phyloP scores from a whole-genome alignment of 2,329 filamentous ascomycete species.

The Verruconis gallopava region DNA sequence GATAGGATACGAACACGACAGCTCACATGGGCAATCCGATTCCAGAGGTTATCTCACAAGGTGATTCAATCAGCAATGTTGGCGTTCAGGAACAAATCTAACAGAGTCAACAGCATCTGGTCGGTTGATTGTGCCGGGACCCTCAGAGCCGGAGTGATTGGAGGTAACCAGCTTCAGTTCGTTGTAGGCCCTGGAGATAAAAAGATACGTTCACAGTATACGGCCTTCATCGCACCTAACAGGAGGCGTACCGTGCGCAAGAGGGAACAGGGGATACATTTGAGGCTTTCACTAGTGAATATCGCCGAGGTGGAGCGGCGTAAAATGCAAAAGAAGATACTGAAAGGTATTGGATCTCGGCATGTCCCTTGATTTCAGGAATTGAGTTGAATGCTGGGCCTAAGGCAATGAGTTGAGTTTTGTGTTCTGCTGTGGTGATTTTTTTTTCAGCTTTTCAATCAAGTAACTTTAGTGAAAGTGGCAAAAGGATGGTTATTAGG shows the following conservation, averaged over 20 bases:
- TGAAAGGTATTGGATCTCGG: too few relatives aligned
- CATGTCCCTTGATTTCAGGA: too few relatives aligned
- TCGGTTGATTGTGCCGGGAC: conserved; percentile 6
- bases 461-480: too few relatives aligned
- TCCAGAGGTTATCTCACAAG: not conserved
- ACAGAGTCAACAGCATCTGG: conserved; percentile 5
- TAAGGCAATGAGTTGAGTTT: too few relatives aligned
- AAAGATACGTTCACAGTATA: not conserved
- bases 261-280: not conserved
- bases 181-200: not conserved
- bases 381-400: too few relatives aligned
- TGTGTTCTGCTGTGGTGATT: too few relatives aligned
- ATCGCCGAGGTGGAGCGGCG: not conserved
- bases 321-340: not conserved
- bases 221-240: not conserved
- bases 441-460: too few relatives aligned
- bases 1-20: conserved; percentile 1
- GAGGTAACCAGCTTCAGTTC: not conserved
- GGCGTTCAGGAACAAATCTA: not conserved
- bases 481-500: too few relatives aligned
- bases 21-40: not conserved
- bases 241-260: not conserved
- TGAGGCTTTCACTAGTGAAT: not conserved
- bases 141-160: conserved; percentile 5
- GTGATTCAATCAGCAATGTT: not conserved